Conservation (phyloP, 768 basidiomycete genomes). For the Tubosaeta sp. region DNA sequence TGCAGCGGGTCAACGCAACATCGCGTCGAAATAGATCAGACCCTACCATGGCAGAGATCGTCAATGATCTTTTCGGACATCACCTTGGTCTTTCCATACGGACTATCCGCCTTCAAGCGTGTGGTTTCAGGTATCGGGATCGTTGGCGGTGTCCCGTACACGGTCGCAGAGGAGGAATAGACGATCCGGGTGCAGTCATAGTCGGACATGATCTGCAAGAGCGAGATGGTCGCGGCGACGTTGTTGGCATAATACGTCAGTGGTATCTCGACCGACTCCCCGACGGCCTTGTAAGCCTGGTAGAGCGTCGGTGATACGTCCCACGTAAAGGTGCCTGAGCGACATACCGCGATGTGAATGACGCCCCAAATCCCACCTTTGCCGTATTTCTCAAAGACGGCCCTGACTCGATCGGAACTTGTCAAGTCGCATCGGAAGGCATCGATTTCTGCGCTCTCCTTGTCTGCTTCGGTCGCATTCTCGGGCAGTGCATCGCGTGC, state of each 20-base stretch:
- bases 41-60: conserved; percentile 76
- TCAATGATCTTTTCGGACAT: conserved; percentile 89
- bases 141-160: conserved; percentile 88
- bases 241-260: conserved; percentile 93
- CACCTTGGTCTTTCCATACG: conserved; percentile 95
- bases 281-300: conserved; percentile 96
- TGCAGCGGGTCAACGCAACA: conserved; percentile 26
- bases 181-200: conserved; percentile 84
- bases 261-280: conserved; percentile 92
- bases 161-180: conserved; percentile 97
- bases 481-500: conserved; percentile 69
- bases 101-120: conserved; percentile 81
- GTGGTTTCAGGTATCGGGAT: conserved; percentile 95
- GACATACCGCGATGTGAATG: conserved; percentile 85
- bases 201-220: conserved; percentile 83
- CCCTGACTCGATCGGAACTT: conserved; percentile 60
- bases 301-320: not conserved
- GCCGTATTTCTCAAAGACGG: conserved; percentile 79
- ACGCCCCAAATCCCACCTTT: conserved; percentile 96
- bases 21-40: not conserved
- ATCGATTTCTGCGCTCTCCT: conserved; percentile 71
- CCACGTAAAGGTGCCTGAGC: not conserved
- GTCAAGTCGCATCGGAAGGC: conserved; percentile 71
- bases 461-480: conserved; percentile 62
- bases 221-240: conserved; percentile 80